Conservation (phyloP, 1,284 basidiomycete species). For the Papiliotrema nemorosa region DNA sequence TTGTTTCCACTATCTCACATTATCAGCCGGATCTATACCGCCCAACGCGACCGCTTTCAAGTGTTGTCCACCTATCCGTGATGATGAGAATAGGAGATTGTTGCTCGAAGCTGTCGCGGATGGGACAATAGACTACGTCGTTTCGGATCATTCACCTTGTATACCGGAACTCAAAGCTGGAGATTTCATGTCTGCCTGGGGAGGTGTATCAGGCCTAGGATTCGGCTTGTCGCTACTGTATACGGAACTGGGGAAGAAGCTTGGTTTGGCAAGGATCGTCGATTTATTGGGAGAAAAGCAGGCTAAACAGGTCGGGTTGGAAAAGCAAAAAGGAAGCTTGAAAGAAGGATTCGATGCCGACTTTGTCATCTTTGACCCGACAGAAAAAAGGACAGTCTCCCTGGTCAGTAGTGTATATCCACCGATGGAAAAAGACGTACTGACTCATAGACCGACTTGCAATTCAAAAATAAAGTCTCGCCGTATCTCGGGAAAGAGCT, state of each 20-base stretch:
- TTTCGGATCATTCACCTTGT: conserved; percentile 92
- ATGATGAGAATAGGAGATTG: conserved; percentile 62
- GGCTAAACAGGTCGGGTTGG: conserved; percentile 72
- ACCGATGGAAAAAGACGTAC: background rate
- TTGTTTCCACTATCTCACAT: conserved; percentile 85
- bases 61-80: conserved; percentile 90
- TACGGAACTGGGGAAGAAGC: conserved; percentile 62
- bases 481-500: conserved; percentile 75
- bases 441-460: conserved; percentile 58
- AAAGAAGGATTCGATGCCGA: conserved; percentile 74
- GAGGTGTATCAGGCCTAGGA: conserved; percentile 83
- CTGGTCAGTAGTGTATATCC: conserved; percentile 55
- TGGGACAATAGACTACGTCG: conserved; percentile 81
- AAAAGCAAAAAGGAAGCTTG: conserved; percentile 65
- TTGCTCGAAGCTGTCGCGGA: conserved; percentile 76
- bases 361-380: conserved; percentile 76
- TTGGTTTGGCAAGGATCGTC: conserved; percentile 61
- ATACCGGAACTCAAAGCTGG: conserved; percentile 72
- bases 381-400: conserved; percentile 56
- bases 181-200: conserved; percentile 87
- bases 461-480: conserved; percentile 89
- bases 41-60: conserved; percentile 58
- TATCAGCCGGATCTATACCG: conserved; percentile 53
- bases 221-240: conserved; percentile 79
- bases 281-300: conserved; percentile 68